Percentiles rank a stretch among this genome's conserved stretches.
Conservation (phyloP, 108 stramenopile genomes). For the Hondaea fermentalgiana region DNA sequence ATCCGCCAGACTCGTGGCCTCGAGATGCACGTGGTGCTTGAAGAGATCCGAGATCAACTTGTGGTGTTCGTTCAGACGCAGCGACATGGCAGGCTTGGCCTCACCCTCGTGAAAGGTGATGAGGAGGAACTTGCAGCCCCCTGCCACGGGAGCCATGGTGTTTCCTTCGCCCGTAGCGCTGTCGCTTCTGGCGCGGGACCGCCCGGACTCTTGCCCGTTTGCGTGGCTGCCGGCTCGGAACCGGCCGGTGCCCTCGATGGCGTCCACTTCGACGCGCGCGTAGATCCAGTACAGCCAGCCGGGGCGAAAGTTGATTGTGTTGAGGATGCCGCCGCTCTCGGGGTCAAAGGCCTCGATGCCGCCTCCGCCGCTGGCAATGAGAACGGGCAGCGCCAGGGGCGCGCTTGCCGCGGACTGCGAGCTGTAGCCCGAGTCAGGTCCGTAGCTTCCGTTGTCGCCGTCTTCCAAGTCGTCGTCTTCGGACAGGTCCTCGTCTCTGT, state of each 20-base stretch:
- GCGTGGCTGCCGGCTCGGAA: not conserved
- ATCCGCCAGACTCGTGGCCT: not conserved
- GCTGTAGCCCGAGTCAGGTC: no score
- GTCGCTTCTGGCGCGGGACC: not conserved
- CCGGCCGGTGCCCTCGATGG: not conserved
- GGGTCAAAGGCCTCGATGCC: not conserved
- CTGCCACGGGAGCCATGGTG: not conserved
- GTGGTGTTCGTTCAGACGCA: not conserved
- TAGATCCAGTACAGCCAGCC: conserved; percentile 17
- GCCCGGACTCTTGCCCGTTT: not conserved
- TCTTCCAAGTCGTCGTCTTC: not conserved
- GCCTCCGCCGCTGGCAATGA: not conserved
- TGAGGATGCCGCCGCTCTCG: not conserved
- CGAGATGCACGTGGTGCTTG: not conserved
- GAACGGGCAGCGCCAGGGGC: not conserved
- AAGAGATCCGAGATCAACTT: not conserved
- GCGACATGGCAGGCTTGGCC: not conserved
- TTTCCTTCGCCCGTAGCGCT: not conserved
- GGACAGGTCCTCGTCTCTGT: not conserved
- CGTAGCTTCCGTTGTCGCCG: no score
- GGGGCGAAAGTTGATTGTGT: not conserved
- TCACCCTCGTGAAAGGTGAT: not conserved
- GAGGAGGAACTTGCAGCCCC: conserved; percentile 6
- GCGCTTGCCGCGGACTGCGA: not conserved
- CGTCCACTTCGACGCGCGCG: conserved; percentile 1